Percentiles rank a stretch among this genome's conserved stretches.
phyloP scores from a whole-genome alignment of 2,329 filamentous ascomycete species.

The Penicillium paneum region DNA sequence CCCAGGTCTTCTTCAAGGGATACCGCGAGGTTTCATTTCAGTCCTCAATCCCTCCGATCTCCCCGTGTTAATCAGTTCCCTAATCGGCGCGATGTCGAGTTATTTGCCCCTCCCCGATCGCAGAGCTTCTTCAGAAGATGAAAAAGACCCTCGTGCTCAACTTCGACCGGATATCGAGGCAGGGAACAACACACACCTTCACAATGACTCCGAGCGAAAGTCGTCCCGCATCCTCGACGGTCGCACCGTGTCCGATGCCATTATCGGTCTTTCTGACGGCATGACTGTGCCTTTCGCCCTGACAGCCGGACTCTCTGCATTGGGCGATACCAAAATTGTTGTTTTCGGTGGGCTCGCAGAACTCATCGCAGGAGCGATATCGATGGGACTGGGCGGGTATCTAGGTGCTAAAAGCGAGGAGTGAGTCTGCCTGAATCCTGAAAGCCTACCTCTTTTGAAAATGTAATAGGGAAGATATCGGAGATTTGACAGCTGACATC shows the following conservation, averaged over 20 bases:
- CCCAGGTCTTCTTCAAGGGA: constrained; percentile 7
- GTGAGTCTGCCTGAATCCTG: constrained; percentile 19
- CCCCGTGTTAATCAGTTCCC: constrained; percentile 32
- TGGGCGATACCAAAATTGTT: constrained; percentile 64
- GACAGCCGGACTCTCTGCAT: constrained; percentile 63
- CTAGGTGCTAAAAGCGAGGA: constrained; percentile 57
- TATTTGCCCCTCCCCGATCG: constrained; percentile 26
- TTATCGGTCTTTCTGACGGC: constrained; percentile 74
- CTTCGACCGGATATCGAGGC: constrained; percentile 19
- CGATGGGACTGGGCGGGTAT: constrained; percentile 74
- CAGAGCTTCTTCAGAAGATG: constrained; percentile 23
- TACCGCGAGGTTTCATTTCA: background rate
- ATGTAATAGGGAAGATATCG: background rate
- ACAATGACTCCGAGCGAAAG: constrained; percentile 21
- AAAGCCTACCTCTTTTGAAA: too few species aligned
- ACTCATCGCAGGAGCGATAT: constrained; percentile 71
- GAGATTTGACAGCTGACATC: background rate
- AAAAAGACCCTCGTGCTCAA: constrained; percentile 26
- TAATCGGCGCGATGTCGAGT: constrained; percentile 30
- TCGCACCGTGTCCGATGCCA: constrained; percentile 55
- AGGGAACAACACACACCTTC: constrained; percentile 6
- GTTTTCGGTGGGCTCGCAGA: constrained; percentile 72
- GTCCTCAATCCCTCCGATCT: background rate
- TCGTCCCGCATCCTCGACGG: constrained; percentile 33
- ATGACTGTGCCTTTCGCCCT: constrained; percentile 77